Evolutionary conservation across 192 early-diverging fungal genomes (phyloP), one percentile per base, ranked within the genome.

Genomic region (Backusella psychrophila): DNA sequence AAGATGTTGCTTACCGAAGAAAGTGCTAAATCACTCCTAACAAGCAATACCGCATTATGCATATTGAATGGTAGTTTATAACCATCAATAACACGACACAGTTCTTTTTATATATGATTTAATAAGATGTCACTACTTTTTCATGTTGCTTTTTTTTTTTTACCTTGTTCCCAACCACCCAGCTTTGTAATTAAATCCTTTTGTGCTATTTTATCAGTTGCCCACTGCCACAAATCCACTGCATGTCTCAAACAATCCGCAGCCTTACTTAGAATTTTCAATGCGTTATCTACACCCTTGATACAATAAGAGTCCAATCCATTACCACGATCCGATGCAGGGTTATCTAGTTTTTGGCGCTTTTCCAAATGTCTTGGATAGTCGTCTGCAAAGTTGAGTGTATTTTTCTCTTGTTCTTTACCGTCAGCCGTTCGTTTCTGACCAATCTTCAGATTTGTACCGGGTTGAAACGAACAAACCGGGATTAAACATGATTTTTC

Each of bases 401-500:
- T 71, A 14, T 71, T 71, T 33, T 39, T 49, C 1, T 49, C 70
- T 2, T 19, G 14, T 1, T 17, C 21, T 12, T 69, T 44, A 44
- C 15, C 42, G 0, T 14, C 36, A 41, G 33, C 34, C 8, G 19
- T 23, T 23, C 35, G 17, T 3, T 69, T 69, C 29, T 39, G 23
- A 19, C 41, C 39, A 2, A 17, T 49, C 3, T 29, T 36, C 7
- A 29, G 15, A 12, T 71, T 39, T 38, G 36, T 69, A 3, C n/a
- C 38, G 1, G 75, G 75, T 33, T 77, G 75, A 66, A 79, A 49
- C 17, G 78, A 38, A 46, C 80, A 81, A 34, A 81, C 72, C 4
- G 80, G 80, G 17, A 81, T 81, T 11, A 81, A 42, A 59, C 80
- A 81, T 19, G 73, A 39, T 69, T 81, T 81, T 53, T 76, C 74